These are phyloP conservation scores for Circinella umbellata DNA, from an alignment of 371 early-diverging fungal genomes.

Conservation along the genomic window DNA sequence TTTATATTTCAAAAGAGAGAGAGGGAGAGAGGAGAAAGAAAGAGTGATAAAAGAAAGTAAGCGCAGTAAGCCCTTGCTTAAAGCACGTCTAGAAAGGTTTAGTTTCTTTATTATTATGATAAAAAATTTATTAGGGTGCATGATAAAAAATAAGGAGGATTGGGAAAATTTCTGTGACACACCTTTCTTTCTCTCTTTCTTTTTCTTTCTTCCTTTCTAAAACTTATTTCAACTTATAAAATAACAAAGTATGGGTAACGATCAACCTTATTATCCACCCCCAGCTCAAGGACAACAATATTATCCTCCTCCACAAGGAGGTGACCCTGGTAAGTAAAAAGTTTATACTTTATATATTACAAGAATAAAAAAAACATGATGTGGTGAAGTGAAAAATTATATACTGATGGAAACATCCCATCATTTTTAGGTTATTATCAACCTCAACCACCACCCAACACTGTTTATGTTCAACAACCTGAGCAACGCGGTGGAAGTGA, in stretches of 20 bases:
- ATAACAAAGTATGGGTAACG: constrained; percentile 7
- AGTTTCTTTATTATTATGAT: background rate
- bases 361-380: background rate
- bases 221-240: background rate
- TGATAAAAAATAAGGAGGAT: constrained; percentile 1
- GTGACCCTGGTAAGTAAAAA: constrained; percentile 12
- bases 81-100: constrained; percentile 5
- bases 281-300: constrained; percentile 14
- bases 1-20: no score
- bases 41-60: background rate
- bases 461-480: constrained; percentile 23
- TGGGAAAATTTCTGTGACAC: constrained; percentile 1
- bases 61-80: background rate
- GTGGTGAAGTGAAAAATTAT: background rate
- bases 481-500: constrained; percentile 10
- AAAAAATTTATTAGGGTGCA: background rate
- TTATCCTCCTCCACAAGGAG: constrained; percentile 23
- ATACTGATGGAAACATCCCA: background rate
- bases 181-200: background rate
- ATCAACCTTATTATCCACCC: constrained; percentile 21
- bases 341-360: background rate
- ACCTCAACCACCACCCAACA: constrained; percentile 21
- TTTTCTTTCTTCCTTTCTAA: background rate
- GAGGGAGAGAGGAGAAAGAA: background rate
- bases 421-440: constrained; percentile 19